Evolutionary conservation across 108 stramenopile species (phyloP), one percentile per base, ranked within the genome.

Genomic region (Cyclotella sp.): DNA sequence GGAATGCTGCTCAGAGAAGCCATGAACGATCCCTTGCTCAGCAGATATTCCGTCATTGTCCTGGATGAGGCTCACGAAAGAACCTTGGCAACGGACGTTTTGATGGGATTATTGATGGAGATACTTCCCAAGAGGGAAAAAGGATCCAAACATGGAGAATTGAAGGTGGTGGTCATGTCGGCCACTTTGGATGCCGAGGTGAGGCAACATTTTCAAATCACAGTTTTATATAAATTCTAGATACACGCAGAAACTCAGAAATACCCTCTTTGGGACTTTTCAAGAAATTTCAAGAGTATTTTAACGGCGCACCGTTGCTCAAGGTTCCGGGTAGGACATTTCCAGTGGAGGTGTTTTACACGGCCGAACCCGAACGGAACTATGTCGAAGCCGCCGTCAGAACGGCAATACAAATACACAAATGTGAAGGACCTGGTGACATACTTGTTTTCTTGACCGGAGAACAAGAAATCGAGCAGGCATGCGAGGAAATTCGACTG

Each of bases 31-130:
- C 98, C 99, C 1, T 55, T 95, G 29, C 77, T 99, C 52, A 80
- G 81, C 21, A 65, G 86, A 68, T 99, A 99, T 82, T 92, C 90
- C 26, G 96, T 93, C 75, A 97, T 99, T 59, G 92, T 98, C 10
- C 84, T 99, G 19, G 99, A 99, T 85, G 99, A 99, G 87, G 97
- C 97, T 53, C 99, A 99, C 88, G 99, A 99, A 86, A 83, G 99
- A 10, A 99, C 99, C 0, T 75, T 99, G 74, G 88, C 97, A 11
- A 99, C 99, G 10, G 99, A 99, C 81, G 96, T 99, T n/a, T 86
- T 99, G 57, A 98, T 99, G 98, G 99, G 99, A 9, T 83, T 99
- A 14, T 82, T 99, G 47, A 97, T 97, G 93, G 98, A 99, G 76
- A 74, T 99, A 40, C 76, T 99, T 61, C 93, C 89, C 29, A 86